Evolutionary conservation across 495 filamentous ascomycete species (phyloP).

Genomic region (Rostrohypoxylon terebratum): DNA sequence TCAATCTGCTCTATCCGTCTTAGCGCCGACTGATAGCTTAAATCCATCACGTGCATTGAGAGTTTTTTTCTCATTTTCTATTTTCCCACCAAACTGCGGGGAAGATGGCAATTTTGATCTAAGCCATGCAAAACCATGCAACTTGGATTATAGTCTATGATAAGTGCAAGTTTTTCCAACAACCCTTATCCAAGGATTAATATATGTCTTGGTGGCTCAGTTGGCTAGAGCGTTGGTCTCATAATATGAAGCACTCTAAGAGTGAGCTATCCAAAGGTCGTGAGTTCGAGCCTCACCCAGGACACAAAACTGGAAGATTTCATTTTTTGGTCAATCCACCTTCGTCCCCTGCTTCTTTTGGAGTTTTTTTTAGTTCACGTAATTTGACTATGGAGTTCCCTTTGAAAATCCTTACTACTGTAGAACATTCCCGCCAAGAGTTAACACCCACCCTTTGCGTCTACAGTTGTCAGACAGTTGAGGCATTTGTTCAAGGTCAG

Average conservation of each 20-base stretch:
- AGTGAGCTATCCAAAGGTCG: conserved; percentile 21
- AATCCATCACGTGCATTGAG: conserved; percentile 14
- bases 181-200: not conserved
- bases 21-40: conserved; percentile 1
- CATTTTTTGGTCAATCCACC: not conserved
- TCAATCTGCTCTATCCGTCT: conserved; percentile 2
- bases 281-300: conserved; percentile 18
- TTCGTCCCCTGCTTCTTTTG: not conserved
- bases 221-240: conserved; percentile 18
- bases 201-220: conserved; percentile 19
- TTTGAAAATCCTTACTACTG: too few species aligned
- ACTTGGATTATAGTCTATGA: not conserved
- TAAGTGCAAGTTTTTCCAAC: not conserved
- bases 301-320: conserved; percentile 2
- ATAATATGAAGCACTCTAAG: conserved; percentile 16
- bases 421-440: too few species aligned
- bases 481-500: too few species aligned
- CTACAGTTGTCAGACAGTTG: too few species aligned
- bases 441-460: too few species aligned
- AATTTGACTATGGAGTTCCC: too few species aligned
- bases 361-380: too few species aligned
- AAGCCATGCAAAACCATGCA: not conserved
- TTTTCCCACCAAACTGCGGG: not conserved
- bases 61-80: not conserved
- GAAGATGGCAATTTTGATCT: not conserved